phyloP scores from a whole-genome alignment of 768 basidiomycete genomes.

The Leccinellum luteum region DNA sequence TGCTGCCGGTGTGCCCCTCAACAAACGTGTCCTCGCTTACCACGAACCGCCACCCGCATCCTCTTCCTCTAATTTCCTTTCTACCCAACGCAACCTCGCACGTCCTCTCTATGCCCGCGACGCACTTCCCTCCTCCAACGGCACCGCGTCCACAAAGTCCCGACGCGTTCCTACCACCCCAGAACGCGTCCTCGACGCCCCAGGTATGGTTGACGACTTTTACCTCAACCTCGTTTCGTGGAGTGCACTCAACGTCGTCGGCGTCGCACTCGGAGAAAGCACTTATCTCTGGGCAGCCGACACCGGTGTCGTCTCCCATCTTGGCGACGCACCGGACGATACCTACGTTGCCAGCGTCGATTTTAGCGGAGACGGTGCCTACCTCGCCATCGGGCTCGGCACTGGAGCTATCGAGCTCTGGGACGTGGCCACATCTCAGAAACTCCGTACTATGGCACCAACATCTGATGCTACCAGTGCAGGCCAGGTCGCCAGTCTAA shows the following conservation, averaged over 20 bases:
- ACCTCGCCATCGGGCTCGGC: slow-evolving; percentile 78
- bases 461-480: slow-evolving; percentile 23
- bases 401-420: slow-evolving; percentile 91
- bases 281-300: slow-evolving; percentile 97
- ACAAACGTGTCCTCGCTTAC: slow-evolving; percentile 83
- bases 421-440: slow-evolving; percentile 78
- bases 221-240: slow-evolving; percentile 94
- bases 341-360: slow-evolving; percentile 75
- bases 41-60: slow-evolving; percentile 82
- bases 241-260: slow-evolving; percentile 83
- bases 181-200: slow-evolving; percentile 93
- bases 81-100: slow-evolving; percentile 74
- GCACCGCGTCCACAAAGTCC: slow-evolving; percentile 62
- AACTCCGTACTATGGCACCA: slow-evolving; percentile 84
- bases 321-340: slow-evolving; percentile 74
- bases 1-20: slow-evolving; percentile 73
- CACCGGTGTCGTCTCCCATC: slow-evolving; percentile 75
- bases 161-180: slow-evolving; percentile 85
- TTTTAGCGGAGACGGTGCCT: slow-evolving; percentile 78
- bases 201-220: slow-evolving; percentile 92
- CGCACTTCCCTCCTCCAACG: slow-evolving; percentile 60
- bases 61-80: slow-evolving; percentile 70
- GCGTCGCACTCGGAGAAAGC: slow-evolving; percentile 81
- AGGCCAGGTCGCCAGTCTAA: slow-evolving; percentile 77
- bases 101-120: slow-evolving; percentile 73